These are phyloP conservation scores for Candida oleophila DNA, from an alignment of 805 yeast genomes.

Conservation along the genomic window DNA sequence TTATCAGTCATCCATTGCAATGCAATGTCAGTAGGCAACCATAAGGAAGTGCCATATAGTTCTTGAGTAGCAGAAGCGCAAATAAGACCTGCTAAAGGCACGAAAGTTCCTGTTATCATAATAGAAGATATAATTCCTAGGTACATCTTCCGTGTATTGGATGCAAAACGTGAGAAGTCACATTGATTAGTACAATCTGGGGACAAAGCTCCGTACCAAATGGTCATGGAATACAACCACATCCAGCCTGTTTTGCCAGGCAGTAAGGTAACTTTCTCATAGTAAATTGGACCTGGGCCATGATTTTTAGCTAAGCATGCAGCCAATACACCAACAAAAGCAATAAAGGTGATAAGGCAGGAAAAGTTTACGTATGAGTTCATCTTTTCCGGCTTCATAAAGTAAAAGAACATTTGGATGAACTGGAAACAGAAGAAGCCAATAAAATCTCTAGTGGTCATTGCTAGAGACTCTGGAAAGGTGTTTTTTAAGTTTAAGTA, in stretches of 20 bases:
- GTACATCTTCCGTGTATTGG: conserved; percentile 26
- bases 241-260: conserved; percentile 36
- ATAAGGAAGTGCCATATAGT: conserved; percentile 60
- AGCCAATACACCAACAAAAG: conserved; percentile 8
- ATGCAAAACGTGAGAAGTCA: conserved; percentile 76
- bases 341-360: conserved; percentile 6
- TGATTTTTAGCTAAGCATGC: conserved; percentile 22
- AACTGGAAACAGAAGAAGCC: conserved; percentile 10
- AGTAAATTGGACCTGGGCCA: conserved; percentile 33
- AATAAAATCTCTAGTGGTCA: conserved; percentile 10
- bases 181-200: conserved; percentile 12
- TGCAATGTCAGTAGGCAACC: conserved; percentile 55
- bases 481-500: conserved; percentile 9
- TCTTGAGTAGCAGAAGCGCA: conserved; percentile 70
- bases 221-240: conserved; percentile 33
- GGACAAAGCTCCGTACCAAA: conserved; percentile 25
- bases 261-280: conserved; percentile 20
- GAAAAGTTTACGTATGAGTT: conserved; percentile 8
- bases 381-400: conserved; percentile 10
- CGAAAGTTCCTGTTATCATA: conserved; percentile 30
- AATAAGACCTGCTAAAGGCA: conserved; percentile 50
- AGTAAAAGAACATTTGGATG: conserved; percentile 7
- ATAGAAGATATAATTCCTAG: conserved; percentile 67
- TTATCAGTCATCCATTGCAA: conserved; percentile 8
- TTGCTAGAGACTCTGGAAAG: conserved; percentile 7